phyloP scores from a whole-genome alignment of 495 filamentous ascomycete species.

The Penicillium roqueforti region DNA sequence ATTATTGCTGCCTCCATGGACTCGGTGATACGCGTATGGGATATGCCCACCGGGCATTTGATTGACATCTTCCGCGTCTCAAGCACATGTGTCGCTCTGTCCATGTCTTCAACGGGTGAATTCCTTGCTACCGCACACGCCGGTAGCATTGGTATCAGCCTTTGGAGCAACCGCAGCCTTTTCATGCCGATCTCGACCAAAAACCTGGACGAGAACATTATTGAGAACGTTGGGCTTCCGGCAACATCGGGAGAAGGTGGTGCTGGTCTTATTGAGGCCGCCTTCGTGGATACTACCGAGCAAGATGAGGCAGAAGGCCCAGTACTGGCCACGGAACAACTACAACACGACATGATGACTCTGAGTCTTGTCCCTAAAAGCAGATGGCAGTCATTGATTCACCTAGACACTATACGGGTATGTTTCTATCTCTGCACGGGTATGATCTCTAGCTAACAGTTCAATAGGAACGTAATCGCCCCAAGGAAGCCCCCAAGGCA shows the following conservation, averaged over 20 bases:
- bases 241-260: conserved; percentile 83
- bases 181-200: conserved; percentile 84
- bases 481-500: conserved; percentile 81
- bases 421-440: background rate
- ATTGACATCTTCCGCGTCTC: conserved; percentile 81
- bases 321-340: conserved; percentile 60
- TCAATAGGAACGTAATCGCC: conserved; percentile 76
- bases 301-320: conserved; percentile 46
- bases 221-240: conserved; percentile 58
- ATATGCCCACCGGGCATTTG: conserved; percentile 89
- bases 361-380: conserved; percentile 83
- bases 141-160: conserved; percentile 78
- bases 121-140: conserved; percentile 86
- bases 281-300: conserved; percentile 55
- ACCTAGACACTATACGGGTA: conserved; percentile 82
- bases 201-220: conserved; percentile 70
- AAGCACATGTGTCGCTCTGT: conserved; percentile 71
- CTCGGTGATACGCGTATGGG: conserved; percentile 81
- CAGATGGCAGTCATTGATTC: conserved; percentile 87
- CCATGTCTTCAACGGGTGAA: conserved; percentile 86
- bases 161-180: conserved; percentile 90
- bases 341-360: conserved; percentile 75
- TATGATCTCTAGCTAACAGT: conserved; percentile 11
- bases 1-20: conserved; percentile 85
- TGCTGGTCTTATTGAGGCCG: conserved; percentile 62